Evolutionary conservation across 805 yeast genomes (phyloP).

Genomic region (Debaryomyces castellii): DNA sequence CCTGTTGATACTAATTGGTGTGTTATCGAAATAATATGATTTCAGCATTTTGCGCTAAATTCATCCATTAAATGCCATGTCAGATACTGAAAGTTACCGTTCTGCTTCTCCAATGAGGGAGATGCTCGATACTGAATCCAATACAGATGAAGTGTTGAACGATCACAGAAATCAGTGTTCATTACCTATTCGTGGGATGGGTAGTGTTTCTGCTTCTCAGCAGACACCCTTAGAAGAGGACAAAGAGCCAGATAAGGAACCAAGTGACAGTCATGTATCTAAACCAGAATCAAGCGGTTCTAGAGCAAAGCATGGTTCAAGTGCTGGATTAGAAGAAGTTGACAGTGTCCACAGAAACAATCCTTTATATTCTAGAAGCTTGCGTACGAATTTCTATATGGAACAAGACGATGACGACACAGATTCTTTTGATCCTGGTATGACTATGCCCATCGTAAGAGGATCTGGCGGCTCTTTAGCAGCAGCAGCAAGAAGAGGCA

Average conservation of each 20-base stretch:
- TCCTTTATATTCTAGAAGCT: conserved; percentile 9
- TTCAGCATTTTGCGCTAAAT: neutral
- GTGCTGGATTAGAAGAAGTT: neutral
- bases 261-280: neutral
- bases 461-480: conserved; percentile 16
- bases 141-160: conserved; percentile 34
- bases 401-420: conserved; percentile 17
- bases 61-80: conserved; percentile 22
- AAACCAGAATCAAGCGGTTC: neutral
- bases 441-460: conserved; percentile 12
- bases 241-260: conserved; percentile 1
- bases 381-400: conserved; percentile 19
- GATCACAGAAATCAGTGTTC: conserved; percentile 42
- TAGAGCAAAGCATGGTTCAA: neutral
- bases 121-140: conserved; percentile 16
- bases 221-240: neutral
- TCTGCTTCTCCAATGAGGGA: conserved; percentile 25
- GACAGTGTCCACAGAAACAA: neutral
- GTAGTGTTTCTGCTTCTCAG: neutral
- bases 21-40: conserved; percentile 3
- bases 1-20: neutral
- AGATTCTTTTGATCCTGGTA: neutral
- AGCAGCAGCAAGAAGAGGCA: conserved; percentile 17
- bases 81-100: conserved; percentile 39
- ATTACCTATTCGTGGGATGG: conserved; percentile 22